phyloP scores from a whole-genome alignment of 2,329 filamentous ascomycete species.

The Pyricularia grisea region DNA sequence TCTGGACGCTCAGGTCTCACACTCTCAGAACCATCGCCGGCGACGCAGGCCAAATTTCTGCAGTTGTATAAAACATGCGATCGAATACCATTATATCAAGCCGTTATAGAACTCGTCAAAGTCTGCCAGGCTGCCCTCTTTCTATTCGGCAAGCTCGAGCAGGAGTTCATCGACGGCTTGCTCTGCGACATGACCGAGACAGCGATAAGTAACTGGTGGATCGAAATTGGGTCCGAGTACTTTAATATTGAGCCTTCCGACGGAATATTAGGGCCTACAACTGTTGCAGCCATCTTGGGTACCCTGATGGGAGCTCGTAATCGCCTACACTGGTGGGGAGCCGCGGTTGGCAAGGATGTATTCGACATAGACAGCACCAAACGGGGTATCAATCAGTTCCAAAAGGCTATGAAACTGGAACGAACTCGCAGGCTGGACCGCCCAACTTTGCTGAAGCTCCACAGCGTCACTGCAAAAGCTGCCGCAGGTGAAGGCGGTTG shows the following conservation, averaged over 20 bases:
- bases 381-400: conserved; percentile 76
- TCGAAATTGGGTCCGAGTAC: conserved; percentile 81
- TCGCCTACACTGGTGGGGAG: conserved; percentile 73
- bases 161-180: conserved; percentile 82
- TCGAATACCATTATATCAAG: conserved; percentile 64
- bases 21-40: conserved; percentile 65
- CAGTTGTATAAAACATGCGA: conserved; percentile 85
- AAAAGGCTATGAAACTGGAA: conserved; percentile 77
- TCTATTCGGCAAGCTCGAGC: conserved; percentile 78
- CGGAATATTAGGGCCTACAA: conserved; percentile 85
- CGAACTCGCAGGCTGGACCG: conserved; percentile 73
- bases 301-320: conserved; percentile 86
- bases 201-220: conserved; percentile 92
- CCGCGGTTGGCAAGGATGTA: conserved; percentile 79
- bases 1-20: conserved; percentile 82
- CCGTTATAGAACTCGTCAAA: conserved; percentile 82
- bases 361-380: conserved; percentile 81
- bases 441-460: conserved; percentile 71
- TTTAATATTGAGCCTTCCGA: conserved; percentile 91
- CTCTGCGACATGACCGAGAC: conserved; percentile 90
- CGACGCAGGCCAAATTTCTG: conserved; percentile 83
- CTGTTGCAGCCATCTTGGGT: conserved; percentile 78
- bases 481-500: conserved; percentile 81
- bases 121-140: conserved; percentile 83
- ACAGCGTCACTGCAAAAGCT: conserved; percentile 79